These are phyloP conservation scores for Calonectria honghensis DNA, from an alignment of 2,329 filamentous ascomycete genomes.

Conservation along the genomic window DNA sequence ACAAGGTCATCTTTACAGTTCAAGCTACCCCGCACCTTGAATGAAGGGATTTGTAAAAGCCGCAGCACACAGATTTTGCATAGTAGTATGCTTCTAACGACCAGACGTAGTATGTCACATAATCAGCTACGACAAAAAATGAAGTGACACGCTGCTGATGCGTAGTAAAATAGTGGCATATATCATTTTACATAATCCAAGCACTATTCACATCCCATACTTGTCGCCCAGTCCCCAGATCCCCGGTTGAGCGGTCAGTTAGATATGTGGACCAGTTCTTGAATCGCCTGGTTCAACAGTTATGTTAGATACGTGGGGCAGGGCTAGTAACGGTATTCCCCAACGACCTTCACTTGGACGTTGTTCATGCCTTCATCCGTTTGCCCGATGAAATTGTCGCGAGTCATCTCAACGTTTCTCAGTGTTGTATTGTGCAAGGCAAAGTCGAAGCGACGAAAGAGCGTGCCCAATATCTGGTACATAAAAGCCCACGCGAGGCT, in stretches of 20 bases:
- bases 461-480: neutral
- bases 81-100: neutral
- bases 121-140: no score
- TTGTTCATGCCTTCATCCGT: conserved; percentile 5
- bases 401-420: neutral
- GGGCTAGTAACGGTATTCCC: neutral
- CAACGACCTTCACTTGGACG: neutral
- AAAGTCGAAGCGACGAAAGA: neutral
- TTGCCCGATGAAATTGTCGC: conserved; percentile 2
- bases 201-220: neutral
- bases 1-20: neutral
- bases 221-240: no score
- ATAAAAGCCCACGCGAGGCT: neutral
- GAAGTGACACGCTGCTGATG: no score
- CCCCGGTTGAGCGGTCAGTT: no score
- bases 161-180: no score
- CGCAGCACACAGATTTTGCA: no score
- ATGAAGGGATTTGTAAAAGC: neutral
- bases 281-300: neutral
- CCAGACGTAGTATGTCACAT: neutral
- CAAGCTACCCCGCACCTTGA: neutral
- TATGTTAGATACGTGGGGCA: no score
- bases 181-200: no score
- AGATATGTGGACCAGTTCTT: no score
- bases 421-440: neutral